These are phyloP conservation scores for Cryptococcus amylolentus DNA, from an alignment of 1,284 basidiomycete species.

Conservation along the genomic window DNA sequence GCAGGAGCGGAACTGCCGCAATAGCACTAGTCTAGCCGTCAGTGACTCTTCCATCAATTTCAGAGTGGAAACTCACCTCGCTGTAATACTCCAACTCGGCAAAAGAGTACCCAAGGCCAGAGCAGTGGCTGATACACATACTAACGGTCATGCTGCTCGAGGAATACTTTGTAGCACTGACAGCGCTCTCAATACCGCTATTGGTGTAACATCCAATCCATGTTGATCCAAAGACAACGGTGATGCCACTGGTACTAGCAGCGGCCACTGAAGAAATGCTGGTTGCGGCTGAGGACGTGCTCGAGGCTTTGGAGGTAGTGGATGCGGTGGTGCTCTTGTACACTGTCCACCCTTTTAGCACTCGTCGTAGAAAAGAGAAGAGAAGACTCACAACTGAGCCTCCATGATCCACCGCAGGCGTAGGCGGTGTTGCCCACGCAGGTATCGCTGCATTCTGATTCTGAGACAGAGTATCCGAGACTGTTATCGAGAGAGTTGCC, in stretches of 20 bases:
- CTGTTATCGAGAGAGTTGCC: constrained; percentile 15
- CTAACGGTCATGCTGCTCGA: constrained; percentile 13
- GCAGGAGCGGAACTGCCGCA: constrained; percentile 1
- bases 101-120: constrained; percentile 15
- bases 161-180: constrained; percentile 13
- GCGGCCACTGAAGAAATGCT: too few species aligned
- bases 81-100: constrained; percentile 23
- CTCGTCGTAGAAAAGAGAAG: neutral
- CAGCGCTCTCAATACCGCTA: neutral
- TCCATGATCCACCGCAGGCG: constrained; percentile 31
- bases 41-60: neutral
- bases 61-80: constrained; percentile 12
- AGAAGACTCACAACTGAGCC: neutral
- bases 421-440: constrained; percentile 29
- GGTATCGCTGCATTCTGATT: constrained; percentile 23
- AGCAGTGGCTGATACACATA: constrained; percentile 19
- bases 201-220: too few species aligned
- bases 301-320: neutral
- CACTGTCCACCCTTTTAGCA: neutral
- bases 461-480: constrained; percentile 5
- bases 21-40: too few species aligned
- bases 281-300: neutral
- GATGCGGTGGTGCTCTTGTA: too few species aligned
- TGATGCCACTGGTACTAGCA: neutral
- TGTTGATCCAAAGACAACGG: neutral